Evolutionary conservation across 306 rosid genomes (phyloP).

Genomic region (Betula pendula): DNA sequence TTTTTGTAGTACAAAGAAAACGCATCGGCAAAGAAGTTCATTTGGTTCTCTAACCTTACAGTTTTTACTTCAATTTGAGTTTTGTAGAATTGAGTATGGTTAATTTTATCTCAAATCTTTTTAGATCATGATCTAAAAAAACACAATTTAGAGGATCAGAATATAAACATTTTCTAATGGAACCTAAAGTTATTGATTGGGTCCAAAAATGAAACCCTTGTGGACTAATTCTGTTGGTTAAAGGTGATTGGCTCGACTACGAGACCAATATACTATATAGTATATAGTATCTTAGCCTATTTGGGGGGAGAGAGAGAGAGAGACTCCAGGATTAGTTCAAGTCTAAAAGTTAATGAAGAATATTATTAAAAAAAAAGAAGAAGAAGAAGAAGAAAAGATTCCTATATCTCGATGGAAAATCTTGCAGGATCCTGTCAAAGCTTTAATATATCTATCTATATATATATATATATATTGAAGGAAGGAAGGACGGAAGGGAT

Average conservation of each 20-base stretch:
- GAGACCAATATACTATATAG: conserved; percentile 22
- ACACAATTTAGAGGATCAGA: too few relatives aligned
- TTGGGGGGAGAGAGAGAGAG: neutral
- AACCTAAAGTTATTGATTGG: neutral
- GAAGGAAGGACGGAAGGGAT: conserved; percentile 28
- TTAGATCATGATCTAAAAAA: too few relatives aligned
- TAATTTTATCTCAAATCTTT: too few relatives aligned
- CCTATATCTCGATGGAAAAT: conserved; percentile 20
- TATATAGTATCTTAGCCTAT: neutral
- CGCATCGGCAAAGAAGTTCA: too few relatives aligned
- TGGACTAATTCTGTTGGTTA: conserved; percentile 30
- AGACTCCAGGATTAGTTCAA: conserved; percentile 22
- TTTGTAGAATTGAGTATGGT: too few relatives aligned
- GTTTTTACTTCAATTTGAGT: too few relatives aligned
- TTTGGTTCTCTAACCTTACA: too few relatives aligned
- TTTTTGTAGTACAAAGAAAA: too few relatives aligned
- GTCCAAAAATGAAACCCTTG: conserved; percentile 5
- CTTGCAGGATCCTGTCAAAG: conserved; percentile 26
- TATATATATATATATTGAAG: conserved; percentile 1
- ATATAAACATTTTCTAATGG: too few relatives aligned
- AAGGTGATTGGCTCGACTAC: conserved; percentile 37
- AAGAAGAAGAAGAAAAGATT: neutral
- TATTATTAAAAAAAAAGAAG: neutral
- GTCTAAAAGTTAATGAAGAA: conserved; percentile 6
- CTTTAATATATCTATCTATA: neutral